Percentiles rank a stretch among this genome's conserved stretches.
Conservation (phyloP, 371 early-diverging fungal species). For the Mortierella sp. region DNA sequence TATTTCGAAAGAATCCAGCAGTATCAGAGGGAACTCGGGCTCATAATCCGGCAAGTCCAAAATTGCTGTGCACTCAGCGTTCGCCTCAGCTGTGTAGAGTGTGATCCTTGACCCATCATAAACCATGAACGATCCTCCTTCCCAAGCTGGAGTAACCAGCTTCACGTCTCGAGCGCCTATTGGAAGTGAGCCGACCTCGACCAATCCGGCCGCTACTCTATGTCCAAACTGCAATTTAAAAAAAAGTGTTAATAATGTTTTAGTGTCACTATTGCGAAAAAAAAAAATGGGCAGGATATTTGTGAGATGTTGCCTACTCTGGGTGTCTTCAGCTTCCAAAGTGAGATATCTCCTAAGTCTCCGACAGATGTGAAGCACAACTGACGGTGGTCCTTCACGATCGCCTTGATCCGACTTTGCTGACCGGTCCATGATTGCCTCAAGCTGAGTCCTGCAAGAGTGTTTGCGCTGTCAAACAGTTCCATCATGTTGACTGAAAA, state of each 20-base stretch:
- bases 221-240: constrained; percentile 39
- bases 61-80: constrained; percentile 29
- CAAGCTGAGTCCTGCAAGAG: constrained; percentile 69
- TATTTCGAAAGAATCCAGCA: constrained; percentile 56
- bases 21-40: constrained; percentile 34
- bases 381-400: constrained; percentile 59
- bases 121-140: constrained; percentile 58
- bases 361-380: constrained; percentile 67
- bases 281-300: too few relatives aligned
- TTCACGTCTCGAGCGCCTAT: constrained; percentile 37
- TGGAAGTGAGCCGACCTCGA: constrained; percentile 49
- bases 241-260: neutral
- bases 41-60: constrained; percentile 56
- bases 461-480: constrained; percentile 77
- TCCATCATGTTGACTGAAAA: constrained; percentile 84
- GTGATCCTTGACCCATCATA: constrained; percentile 50
- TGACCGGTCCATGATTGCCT: constrained; percentile 81
- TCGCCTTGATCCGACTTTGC: constrained; percentile 64
- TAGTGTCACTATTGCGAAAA: too few relatives aligned
- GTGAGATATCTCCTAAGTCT: constrained; percentile 65
- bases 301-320: constrained; percentile 22
- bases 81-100: constrained; percentile 36
- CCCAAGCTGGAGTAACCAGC: constrained; percentile 54
- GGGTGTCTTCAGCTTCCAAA: constrained; percentile 69
- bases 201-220: constrained; percentile 54